Conservation (phyloP, 331 rosid genomes). For the Malus hybrid region DNA sequence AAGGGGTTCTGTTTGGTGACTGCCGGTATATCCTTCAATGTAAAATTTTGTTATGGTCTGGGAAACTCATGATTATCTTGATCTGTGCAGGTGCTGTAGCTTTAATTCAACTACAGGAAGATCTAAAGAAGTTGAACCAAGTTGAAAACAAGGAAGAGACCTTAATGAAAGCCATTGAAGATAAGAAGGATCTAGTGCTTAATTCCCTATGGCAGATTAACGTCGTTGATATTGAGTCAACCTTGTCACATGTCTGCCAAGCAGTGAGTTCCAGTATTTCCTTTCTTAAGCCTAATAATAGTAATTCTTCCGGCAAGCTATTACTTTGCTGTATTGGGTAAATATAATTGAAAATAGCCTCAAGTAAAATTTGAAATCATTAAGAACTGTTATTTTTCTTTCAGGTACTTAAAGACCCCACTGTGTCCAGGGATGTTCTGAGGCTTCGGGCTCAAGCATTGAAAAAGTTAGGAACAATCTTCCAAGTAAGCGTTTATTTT, state of each 20-base stretch:
- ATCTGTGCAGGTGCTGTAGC: conserved; percentile 77
- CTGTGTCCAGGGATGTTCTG: conserved; percentile 60
- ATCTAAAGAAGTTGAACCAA: conserved; percentile 55
- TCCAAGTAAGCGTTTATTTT: conserved; percentile 59
- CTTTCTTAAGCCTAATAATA: conserved; percentile 11
- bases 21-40: background rate
- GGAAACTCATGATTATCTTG: conserved; percentile 6
- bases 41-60: conserved; percentile 7
- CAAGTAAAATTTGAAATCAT: background rate
- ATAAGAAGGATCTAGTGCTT: conserved; percentile 71
- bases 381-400: background rate
- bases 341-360: background rate
- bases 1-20: conserved; percentile 10
- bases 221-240: conserved; percentile 88
- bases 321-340: background rate
- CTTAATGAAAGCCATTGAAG: conserved; percentile 63
- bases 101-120: conserved; percentile 84
- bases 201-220: conserved; percentile 92
- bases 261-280: conserved; percentile 54
- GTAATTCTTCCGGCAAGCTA: background rate
- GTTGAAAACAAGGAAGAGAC: conserved; percentile 65
- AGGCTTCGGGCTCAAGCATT: conserved; percentile 57
- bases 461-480: conserved; percentile 67
- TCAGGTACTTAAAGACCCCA: conserved; percentile 80
- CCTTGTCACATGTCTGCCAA: conserved; percentile 71